These are phyloP conservation scores for Dactylellina haptotyla DNA, from an alignment of 2,329 filamentous ascomycete genomes.

Conservation along the genomic window DNA sequence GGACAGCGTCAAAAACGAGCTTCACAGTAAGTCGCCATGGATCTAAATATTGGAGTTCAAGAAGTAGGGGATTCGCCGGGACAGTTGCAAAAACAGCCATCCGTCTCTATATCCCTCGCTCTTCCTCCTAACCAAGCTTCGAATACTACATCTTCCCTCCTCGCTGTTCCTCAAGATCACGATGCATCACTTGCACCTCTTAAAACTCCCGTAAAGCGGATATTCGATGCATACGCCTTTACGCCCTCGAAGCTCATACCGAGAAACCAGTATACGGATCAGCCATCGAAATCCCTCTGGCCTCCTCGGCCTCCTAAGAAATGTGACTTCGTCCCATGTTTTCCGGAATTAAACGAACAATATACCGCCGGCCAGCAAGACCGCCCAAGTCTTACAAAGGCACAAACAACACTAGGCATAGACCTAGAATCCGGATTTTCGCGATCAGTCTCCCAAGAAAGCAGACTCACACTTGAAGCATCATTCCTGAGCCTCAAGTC, in stretches of 20 bases:
- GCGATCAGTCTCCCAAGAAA: constrained; percentile 1
- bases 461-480: neutral
- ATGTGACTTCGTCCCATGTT: constrained; percentile 21
- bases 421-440: constrained; percentile 8
- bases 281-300: constrained; percentile 19
- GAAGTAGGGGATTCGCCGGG: constrained; percentile 2
- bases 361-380: constrained; percentile 22
- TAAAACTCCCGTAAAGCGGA: constrained; percentile 15
- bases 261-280: constrained; percentile 21
- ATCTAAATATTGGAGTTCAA: constrained; percentile 30
- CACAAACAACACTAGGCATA: constrained; percentile 20
- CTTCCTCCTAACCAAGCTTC: neutral
- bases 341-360: constrained; percentile 21
- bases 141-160: neutral
- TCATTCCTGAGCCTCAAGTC: constrained; percentile 19
- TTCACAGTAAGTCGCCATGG: constrained; percentile 9
- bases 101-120: neutral
- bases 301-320: neutral
- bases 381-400: constrained; percentile 19
- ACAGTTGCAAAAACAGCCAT: neutral
- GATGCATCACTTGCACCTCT: neutral
- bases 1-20: too few species aligned
- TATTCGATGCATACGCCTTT: constrained; percentile 37
- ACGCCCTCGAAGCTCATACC: constrained; percentile 36
- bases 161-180: neutral